A percentile compares a stretch with the other conserved stretches of the same genome.
These are phyloP conservation scores for Pilaira anomala DNA, from an alignment of 192 early-diverging fungal genomes.

Conservation along the genomic window DNA sequence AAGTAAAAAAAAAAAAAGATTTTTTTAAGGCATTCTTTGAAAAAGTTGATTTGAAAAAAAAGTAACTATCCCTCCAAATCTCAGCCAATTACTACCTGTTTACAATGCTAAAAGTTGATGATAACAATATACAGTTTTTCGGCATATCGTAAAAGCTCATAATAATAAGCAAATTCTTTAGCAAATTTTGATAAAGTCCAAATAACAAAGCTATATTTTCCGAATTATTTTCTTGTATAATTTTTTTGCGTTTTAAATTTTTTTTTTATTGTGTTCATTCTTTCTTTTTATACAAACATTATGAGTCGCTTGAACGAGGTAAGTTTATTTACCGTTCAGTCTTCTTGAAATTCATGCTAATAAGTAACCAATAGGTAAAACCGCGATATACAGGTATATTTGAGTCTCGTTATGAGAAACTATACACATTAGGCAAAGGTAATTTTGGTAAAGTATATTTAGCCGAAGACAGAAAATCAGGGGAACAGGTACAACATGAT, in stretches of 20 bases:
- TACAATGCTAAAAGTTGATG: too few species aligned
- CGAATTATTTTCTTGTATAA: too few species aligned
- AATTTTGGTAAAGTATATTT: constrained; percentile 63
- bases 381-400: constrained; percentile 5
- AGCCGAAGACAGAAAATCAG: constrained; percentile 45
- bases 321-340: neutral
- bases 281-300: neutral
- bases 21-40: too few species aligned
- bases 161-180: constrained; percentile 6
- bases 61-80: too few species aligned
- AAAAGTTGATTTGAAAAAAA: too few species aligned
- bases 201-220: too few species aligned
- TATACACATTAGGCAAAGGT: constrained; percentile 51
- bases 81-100: too few species aligned
- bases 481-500: constrained; percentile 47
- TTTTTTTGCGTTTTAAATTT: neutral
- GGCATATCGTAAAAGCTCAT: neutral
- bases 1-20: too few species aligned
- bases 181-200: neutral
- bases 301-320: constrained; percentile 16
- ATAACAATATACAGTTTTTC: too few species aligned
- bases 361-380: constrained; percentile 3
- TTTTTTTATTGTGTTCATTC: neutral
- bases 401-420: constrained; percentile 11
- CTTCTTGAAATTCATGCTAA: neutral